phyloP scores from a whole-genome alignment of 2,329 filamentous ascomycete genomes.

The Setomelanomma holmii region DNA sequence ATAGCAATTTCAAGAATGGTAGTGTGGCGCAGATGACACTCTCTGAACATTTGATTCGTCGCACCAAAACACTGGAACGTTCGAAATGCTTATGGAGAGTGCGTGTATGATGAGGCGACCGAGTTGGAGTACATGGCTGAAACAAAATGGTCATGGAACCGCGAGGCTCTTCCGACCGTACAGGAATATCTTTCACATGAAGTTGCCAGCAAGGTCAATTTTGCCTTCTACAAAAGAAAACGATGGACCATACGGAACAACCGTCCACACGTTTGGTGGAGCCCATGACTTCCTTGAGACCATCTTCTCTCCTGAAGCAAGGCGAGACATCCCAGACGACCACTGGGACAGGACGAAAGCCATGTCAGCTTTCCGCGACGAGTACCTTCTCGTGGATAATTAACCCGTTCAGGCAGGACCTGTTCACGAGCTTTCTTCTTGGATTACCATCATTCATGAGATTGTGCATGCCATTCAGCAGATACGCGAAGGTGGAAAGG shows the following conservation, averaged over 20 bases:
- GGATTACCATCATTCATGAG: background rate
- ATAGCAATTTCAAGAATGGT: too few relatives aligned
- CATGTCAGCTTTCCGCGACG: too few relatives aligned
- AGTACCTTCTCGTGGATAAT: too few relatives aligned
- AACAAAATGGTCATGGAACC: background rate
- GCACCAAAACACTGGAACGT: too few relatives aligned
- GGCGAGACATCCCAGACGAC: background rate
- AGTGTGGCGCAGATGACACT: too few relatives aligned
- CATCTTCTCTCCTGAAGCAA: background rate
- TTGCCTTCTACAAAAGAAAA: background rate
- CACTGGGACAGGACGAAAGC: too few relatives aligned
- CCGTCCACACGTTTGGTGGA: too few relatives aligned
- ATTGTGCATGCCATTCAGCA: background rate
- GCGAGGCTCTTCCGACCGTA: background rate
- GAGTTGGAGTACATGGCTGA: background rate
- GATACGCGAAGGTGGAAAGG: background rate
- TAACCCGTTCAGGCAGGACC: background rate
- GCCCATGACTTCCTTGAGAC: too few relatives aligned
- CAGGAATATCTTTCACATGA: background rate
- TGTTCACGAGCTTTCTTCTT: background rate
- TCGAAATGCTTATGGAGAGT: background rate
- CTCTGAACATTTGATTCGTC: too few relatives aligned
- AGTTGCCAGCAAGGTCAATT: background rate
- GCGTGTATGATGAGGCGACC: background rate
- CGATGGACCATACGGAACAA: background rate